phyloP scores from a whole-genome alignment of 1,139 yeast species.

The Protomyces macrosporus region DNA sequence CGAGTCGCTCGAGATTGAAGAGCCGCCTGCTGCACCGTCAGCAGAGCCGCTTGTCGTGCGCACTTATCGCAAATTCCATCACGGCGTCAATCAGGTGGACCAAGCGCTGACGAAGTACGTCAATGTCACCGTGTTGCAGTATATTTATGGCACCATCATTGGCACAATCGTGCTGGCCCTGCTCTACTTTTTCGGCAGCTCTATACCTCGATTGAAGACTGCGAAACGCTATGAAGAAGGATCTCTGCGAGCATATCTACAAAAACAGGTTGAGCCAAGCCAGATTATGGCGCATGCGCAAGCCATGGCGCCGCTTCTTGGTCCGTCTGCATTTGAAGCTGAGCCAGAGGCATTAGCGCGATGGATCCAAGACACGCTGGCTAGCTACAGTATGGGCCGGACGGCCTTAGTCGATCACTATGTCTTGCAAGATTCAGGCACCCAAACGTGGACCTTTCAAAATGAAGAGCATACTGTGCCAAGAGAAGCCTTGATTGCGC shows the following conservation, averaged over 20 bases:
- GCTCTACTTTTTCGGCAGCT: constrained; percentile 20
- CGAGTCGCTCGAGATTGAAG: constrained; percentile 15
- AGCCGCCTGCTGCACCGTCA: background rate
- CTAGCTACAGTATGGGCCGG: constrained; percentile 11
- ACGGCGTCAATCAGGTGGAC: constrained; percentile 6
- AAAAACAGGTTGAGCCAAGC: constrained; percentile 2
- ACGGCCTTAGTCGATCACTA: constrained; percentile 17
- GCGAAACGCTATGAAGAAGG: constrained; percentile 16
- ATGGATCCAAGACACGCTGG: constrained; percentile 14
- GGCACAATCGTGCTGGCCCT: constrained; percentile 11
- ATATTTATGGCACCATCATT: constrained; percentile 13
- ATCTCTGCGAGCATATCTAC: constrained; percentile 11
- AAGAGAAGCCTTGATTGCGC: constrained; percentile 3
- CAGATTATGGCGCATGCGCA: background rate
- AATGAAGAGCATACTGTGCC: background rate
- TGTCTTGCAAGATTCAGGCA: constrained; percentile 3
- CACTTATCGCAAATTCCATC: background rate
- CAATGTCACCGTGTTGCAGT: constrained; percentile 17
- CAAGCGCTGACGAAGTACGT: constrained; percentile 7
- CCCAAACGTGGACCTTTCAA: background rate
- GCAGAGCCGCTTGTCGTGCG: constrained; percentile 19
- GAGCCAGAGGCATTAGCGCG: background rate
- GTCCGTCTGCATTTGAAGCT: background rate
- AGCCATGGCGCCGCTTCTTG: constrained; percentile 4
- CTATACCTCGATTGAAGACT: constrained; percentile 1